These are phyloP conservation scores for Bacterosira constricta DNA, from an alignment of 108 stramenopile species.

Conservation along the genomic window DNA sequence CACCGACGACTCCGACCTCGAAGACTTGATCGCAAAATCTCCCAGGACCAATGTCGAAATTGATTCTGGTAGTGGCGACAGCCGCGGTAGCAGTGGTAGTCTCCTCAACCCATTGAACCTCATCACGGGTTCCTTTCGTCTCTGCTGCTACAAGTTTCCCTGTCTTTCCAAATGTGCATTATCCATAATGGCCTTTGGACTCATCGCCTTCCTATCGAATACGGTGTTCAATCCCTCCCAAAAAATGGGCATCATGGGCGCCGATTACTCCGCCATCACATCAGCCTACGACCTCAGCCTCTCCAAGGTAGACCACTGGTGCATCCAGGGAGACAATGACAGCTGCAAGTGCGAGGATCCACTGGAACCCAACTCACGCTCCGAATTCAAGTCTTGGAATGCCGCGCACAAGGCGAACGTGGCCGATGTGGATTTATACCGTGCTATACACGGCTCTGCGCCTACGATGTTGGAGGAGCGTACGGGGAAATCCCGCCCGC, in stretches of 20 bases:
- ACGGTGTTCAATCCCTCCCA: slow-evolving; percentile 59
- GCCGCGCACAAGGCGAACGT: slow-evolving; percentile 63
- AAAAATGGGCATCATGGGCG: slow-evolving; percentile 53
- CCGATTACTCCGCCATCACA: slow-evolving; percentile 61
- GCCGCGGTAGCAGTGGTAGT: neutral
- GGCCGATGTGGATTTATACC: slow-evolving; percentile 43
- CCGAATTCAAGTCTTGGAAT: slow-evolving; percentile 62
- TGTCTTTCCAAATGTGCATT: slow-evolving; percentile 24
- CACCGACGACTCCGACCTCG: slow-evolving; percentile 42
- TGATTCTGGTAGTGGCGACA: neutral
- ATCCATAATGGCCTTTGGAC: neutral
- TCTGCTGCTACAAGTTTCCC: slow-evolving; percentile 18
- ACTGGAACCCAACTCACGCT: slow-evolving; percentile 48
- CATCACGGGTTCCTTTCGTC: slow-evolving; percentile 6
- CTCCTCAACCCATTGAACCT: neutral
- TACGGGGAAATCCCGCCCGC: slow-evolving; percentile 19
- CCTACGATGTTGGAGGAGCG: slow-evolving; percentile 25
- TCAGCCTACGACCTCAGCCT: slow-evolving; percentile 68
- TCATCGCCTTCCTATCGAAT: slow-evolving; percentile 19
- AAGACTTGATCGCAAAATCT: slow-evolving; percentile 33
- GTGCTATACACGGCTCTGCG: slow-evolving; percentile 22
- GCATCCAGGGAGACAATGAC: slow-evolving; percentile 64
- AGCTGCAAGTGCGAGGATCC: slow-evolving; percentile 82
- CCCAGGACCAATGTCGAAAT: slow-evolving; percentile 1
- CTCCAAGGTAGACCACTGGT: slow-evolving; percentile 78